phyloP scores from a whole-genome alignment of 495 filamentous ascomycete species.

The Penicillium bovifimosum region DNA sequence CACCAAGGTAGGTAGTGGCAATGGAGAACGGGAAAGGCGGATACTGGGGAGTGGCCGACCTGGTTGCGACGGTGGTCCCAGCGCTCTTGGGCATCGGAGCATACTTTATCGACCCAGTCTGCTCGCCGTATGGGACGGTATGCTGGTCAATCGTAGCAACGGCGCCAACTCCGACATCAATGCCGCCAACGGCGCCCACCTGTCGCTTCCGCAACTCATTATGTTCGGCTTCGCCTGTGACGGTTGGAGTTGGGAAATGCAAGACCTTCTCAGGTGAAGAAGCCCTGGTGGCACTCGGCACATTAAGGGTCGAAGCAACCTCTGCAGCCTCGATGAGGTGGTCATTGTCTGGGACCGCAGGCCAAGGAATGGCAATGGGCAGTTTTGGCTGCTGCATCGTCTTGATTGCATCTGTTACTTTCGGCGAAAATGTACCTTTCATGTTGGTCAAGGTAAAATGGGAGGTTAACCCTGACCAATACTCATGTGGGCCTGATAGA shows the following conservation, averaged over 20 bases:
- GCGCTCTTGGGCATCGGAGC: constrained; percentile 69
- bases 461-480: constrained; percentile 49
- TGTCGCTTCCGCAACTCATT: constrained; percentile 32
- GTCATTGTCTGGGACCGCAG: not conserved
- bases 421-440: constrained; percentile 55
- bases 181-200: constrained; percentile 1
- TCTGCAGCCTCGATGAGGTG: constrained; percentile 11
- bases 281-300: not conserved
- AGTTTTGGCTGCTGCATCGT: constrained; percentile 32
- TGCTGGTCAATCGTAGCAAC: constrained; percentile 25
- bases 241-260: constrained; percentile 15
- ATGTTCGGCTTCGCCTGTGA: constrained; percentile 6
- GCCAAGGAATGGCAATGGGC: constrained; percentile 36
- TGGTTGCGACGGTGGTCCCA: constrained; percentile 57
- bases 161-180: not conserved
- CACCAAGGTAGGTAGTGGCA: constrained; percentile 51
- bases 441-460: constrained; percentile 64
- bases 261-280: constrained; percentile 7
- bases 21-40: constrained; percentile 58
- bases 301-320: constrained; percentile 6
- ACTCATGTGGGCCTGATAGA: constrained; percentile 43
- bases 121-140: constrained; percentile 54
- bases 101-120: constrained; percentile 61
- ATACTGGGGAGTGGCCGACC: constrained; percentile 49
- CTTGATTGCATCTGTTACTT: constrained; percentile 35